Base-by-base conservation (phyloP, 495 filamentous ascomycete species). In the Daldinia grandis region DNA sequence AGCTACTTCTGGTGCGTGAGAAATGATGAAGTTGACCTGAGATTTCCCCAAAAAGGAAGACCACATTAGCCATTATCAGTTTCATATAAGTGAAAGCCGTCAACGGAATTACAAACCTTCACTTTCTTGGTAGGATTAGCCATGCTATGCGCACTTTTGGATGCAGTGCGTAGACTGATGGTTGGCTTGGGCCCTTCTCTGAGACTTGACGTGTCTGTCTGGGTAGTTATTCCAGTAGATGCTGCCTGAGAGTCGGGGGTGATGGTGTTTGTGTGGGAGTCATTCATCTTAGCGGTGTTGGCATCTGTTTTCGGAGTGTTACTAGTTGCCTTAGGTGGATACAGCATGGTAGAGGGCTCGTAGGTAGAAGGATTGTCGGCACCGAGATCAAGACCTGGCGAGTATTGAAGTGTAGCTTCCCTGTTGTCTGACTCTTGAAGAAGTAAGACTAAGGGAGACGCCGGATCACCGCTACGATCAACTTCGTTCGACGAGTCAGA, bases 1-100 rank as follows among this genome's bases (percentile, higher is more conserved):
- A 17, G 62, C 50, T 27, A 51, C 19, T 5, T 75, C 70, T 17
- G 69, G 67, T 1, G 30, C 9, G 2, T 74, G 67, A 5, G 67
- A 28, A 21, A 77, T 33, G 30, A 77, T 57, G 25, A 75, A 75
- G 28, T 63, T 72, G 9, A 62, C 70, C 75, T 77, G 21, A 14
- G 35, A 15, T 54, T 31, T 12, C 31, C 3, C 0, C 4, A 21
- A 58, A 15, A 44, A 21, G 61, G 28, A 47, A 27, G 14, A n/a
- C 10, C 9, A 17, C 8, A 14, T 64, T 72, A 58, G 66, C 24
- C 38, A 19, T 51, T 50, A 35, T 38, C 10, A 30, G 12, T 28
- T 10, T n/a, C 3, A 14, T 35, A 12, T 7, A 6, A 28, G 17
- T 17, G 6, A 44, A 51, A 10, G 15, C 21, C 25, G 1, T 25